Conservation (phyloP, 2,329 filamentous ascomycete species). For the Neofusicoccum laricinum region DNA sequence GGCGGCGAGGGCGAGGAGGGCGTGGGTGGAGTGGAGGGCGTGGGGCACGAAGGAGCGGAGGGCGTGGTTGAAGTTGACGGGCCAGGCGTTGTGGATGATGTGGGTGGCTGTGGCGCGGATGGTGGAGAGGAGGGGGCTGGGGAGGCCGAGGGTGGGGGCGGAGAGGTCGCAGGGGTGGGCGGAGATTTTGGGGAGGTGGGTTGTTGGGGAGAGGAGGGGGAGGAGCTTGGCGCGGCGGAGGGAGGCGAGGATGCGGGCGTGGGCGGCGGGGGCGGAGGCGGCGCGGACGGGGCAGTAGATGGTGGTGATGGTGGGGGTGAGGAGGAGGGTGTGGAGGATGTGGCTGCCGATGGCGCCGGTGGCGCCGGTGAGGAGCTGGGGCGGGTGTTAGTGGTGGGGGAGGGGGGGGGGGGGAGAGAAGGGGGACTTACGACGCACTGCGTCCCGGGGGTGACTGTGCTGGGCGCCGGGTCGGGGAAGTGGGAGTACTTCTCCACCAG, state of each 20-base stretch:
- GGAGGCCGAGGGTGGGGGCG: conserved; percentile 36
- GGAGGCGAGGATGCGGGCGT: conserved; percentile 30
- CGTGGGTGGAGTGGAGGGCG: conserved; percentile 38
- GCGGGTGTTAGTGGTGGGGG: background rate
- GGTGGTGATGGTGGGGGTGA: conserved; percentile 24
- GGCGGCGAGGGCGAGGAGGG: conserved; percentile 39
- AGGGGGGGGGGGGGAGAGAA: background rate
- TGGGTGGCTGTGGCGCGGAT: conserved; percentile 30
- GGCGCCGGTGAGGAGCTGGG: conserved; percentile 56
- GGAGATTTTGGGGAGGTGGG: conserved; percentile 23
- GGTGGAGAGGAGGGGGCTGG: conserved; percentile 19
- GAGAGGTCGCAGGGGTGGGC: conserved; percentile 31
- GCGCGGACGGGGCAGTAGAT: conserved; percentile 52
- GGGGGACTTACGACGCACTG: conserved; percentile 17
- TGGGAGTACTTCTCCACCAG: conserved; percentile 43
- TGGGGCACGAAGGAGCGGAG: conserved; percentile 46
- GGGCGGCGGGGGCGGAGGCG: conserved; percentile 22
- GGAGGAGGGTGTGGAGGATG: conserved; percentile 39
- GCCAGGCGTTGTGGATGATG: conserved; percentile 54
- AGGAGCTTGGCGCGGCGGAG: conserved; percentile 32
- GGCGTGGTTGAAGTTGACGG: conserved; percentile 55
- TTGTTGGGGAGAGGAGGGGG: conserved; percentile 23
- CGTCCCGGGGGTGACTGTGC: background rate
- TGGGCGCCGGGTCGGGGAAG: conserved; percentile 23
- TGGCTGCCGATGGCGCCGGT: conserved; percentile 64